A percentile compares a stretch with the other conserved stretches of the same genome.
These are phyloP conservation scores for Epithele typhae DNA, from an alignment of 768 basidiomycete species.

Conservation along the genomic window DNA sequence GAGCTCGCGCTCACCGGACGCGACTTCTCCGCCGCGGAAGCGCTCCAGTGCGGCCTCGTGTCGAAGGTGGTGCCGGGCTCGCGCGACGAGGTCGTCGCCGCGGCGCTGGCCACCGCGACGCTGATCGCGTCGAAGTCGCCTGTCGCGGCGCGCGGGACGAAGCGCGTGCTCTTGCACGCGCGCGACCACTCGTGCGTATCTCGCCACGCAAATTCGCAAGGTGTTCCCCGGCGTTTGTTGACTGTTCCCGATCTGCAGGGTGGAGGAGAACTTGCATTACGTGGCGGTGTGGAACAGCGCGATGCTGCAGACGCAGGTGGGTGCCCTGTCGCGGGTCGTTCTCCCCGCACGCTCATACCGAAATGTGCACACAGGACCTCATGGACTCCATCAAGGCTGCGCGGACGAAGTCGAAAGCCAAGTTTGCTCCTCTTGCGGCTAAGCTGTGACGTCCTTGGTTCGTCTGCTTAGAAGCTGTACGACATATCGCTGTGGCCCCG, in stretches of 20 bases:
- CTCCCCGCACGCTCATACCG: neutral
- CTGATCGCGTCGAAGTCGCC: conserved; percentile 75
- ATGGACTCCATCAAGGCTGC: neutral
- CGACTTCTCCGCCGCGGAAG: conserved; percentile 65
- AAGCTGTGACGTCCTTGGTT: neutral
- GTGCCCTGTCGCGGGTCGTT: conserved; percentile 11
- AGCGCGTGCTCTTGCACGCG: conserved; percentile 73
- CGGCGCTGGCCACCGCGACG: conserved; percentile 62
- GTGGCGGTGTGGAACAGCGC: conserved; percentile 53
- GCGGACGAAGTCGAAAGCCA: neutral
- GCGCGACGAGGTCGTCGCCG: conserved; percentile 57
- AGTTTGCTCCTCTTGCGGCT: neutral
- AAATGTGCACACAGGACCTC: neutral
- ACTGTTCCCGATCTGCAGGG: conserved; percentile 21
- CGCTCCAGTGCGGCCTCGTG: conserved; percentile 64
- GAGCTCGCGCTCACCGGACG: conserved; percentile 78
- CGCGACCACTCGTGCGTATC: conserved; percentile 67
- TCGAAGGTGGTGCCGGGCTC: conserved; percentile 69
- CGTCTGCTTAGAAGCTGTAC: too few relatives aligned
- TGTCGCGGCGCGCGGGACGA: conserved; percentile 71
- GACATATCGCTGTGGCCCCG: too few relatives aligned
- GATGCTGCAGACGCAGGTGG: conserved; percentile 46
- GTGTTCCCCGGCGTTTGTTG: neutral
- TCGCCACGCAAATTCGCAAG: neutral
- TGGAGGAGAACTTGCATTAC: conserved; percentile 49